Conservation (phyloP, 495 filamentous ascomycete genomes). For the Apodospora peruviana region DNA sequence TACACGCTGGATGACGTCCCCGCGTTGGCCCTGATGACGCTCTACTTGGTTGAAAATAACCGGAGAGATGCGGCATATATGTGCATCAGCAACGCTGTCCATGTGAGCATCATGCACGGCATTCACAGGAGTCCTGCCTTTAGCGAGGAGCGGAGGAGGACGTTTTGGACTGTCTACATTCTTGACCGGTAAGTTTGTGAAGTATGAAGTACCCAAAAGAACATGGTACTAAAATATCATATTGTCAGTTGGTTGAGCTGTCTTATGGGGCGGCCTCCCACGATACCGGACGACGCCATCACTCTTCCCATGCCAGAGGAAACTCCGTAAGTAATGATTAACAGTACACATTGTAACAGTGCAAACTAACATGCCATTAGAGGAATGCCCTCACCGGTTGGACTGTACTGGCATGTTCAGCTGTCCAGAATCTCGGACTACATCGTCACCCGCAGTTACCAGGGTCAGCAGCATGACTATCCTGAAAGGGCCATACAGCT, state of each 20-base stretch:
- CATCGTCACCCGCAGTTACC: conserved; percentile 32
- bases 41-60: conserved; percentile 36
- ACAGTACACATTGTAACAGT: not conserved
- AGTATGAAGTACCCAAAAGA: not conserved
- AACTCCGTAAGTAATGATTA: conserved; percentile 16
- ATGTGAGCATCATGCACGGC: conserved; percentile 30
- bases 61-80: conserved; percentile 34
- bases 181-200: conserved; percentile 28
- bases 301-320: conserved; percentile 27
- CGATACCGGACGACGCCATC: conserved; percentile 30
- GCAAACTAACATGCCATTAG: conserved; percentile 6
- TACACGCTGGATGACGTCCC: conserved; percentile 26
- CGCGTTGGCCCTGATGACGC: conserved; percentile 29
- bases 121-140: conserved; percentile 24
- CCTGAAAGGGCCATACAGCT: conserved; percentile 10
- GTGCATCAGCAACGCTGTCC: conserved; percentile 30
- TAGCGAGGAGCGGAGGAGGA: conserved; percentile 25
- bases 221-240: not conserved
- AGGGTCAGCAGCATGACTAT: conserved; percentile 2
- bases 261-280: conserved; percentile 35
- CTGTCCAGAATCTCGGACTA: conserved; percentile 32
- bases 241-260: conserved; percentile 33
- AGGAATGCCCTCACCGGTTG: conserved; percentile 25
- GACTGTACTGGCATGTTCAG: conserved; percentile 32
- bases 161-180: conserved; percentile 40